Evolutionary conservation across 2,329 filamentous ascomycete genomes (phyloP), one percentile per base, ranked within the genome.

Genomic region (Talaromyces atroroseus): DNA sequence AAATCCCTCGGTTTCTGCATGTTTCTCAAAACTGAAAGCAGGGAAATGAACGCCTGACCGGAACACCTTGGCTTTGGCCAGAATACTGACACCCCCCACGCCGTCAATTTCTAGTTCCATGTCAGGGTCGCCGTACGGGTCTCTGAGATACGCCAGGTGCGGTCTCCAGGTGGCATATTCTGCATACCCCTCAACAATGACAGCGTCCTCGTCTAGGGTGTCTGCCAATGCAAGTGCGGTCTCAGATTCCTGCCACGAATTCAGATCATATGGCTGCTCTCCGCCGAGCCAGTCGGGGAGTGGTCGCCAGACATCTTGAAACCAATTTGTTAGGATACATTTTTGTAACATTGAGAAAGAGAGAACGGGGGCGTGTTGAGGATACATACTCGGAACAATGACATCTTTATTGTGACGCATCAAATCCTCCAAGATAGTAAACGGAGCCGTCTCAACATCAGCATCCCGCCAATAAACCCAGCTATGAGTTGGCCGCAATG

Each of bases 31-130:
- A 70, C 91, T 96, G 71, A 99, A 99, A 1, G 94, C 94, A 2
- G 94, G 94, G 75, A 99, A 99, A 73, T 99, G 94, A 34, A 95
- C 92, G 45, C 94, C 94, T 47, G 89, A 87, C 60, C 94, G 85
- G 78, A 99, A 99, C 0, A 99, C 94, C 65, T 87, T 88, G 1
- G 94, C 94, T 74, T 97, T 99, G 47, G 94, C 92, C 64, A 99
- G 75, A 66, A 99, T 99, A 76, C 91, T 96, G 65, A 99, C 94
- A 75, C 94, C 94, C 51, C 94, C 92, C 48, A 99, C 92, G 63
- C 94, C 94, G 65, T 99, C 94, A 65, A 99, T 92, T 67, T 99
- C 94, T 94, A 99, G 97, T 71, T 99, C 94, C 87, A 97, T 96
- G 69, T 99, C 94, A 20, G 92, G 92, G 68, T 99, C 94, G 40